phyloP scores from a whole-genome alignment of 345 rosid genomes.

The Limnanthes douglasii region DNA sequence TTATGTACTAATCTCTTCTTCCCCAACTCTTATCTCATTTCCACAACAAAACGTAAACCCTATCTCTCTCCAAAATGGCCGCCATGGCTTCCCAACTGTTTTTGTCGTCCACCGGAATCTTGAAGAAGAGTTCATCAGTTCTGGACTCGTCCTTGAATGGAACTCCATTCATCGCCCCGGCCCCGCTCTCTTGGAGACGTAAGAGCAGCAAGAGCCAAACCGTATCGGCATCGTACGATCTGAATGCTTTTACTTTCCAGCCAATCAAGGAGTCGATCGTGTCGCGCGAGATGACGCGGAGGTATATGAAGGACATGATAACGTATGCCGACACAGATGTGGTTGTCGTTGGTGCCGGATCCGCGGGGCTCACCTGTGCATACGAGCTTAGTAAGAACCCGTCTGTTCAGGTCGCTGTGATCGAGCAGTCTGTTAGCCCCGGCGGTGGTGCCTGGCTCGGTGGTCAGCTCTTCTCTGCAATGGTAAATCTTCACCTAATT shows the following conservation, averaged over 20 bases:
- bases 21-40: too few species aligned
- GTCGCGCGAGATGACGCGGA: slow-evolving; percentile 52
- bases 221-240: slow-evolving; percentile 26
- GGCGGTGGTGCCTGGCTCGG: slow-evolving; percentile 83
- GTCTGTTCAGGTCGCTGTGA: slow-evolving; percentile 34
- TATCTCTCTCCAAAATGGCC: too few species aligned
- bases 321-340: slow-evolving; percentile 62
- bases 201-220: slow-evolving; percentile 11
- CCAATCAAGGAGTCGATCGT: slow-evolving; percentile 57
- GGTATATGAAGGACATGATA: slow-evolving; percentile 70
- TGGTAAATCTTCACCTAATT: slow-evolving; percentile 33
- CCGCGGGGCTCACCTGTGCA: slow-evolving; percentile 56
- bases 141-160: slow-evolving; percentile 34
- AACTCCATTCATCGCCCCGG: slow-evolving; percentile 15
- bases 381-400: slow-evolving; percentile 75
- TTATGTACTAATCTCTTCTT: too few species aligned
- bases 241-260: slow-evolving; percentile 34
- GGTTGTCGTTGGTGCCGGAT: slow-evolving; percentile 59
- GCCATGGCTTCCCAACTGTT: slow-evolving; percentile 32
- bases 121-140: slow-evolving; percentile 16
- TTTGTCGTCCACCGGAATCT: slow-evolving; percentile 17
- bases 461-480: slow-evolving; percentile 71
- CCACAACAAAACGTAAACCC: too few species aligned
- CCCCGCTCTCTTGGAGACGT: slow-evolving; percentile 13
- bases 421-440: slow-evolving; percentile 74